phyloP scores from a whole-genome alignment of 352 stramenopile species.

The Phytophthora rubi region DNA sequence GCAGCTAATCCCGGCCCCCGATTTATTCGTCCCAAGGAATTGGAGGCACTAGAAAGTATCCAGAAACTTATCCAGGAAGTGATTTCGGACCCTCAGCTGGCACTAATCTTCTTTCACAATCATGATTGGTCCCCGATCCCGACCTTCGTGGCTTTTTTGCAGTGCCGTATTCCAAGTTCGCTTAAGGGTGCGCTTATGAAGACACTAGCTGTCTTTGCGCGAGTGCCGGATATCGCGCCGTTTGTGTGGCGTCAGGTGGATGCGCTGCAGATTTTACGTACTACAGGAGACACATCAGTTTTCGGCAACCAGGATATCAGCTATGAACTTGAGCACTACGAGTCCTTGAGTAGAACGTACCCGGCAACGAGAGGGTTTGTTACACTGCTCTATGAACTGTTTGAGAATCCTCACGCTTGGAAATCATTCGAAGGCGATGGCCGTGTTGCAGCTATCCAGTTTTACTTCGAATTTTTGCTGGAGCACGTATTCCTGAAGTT shows the following conservation, averaged over 20 bases:
- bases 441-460: slow-evolving; percentile 76
- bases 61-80: slow-evolving; percentile 83
- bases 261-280: slow-evolving; percentile 82
- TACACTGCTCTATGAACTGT: slow-evolving; percentile 74
- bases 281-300: slow-evolving; percentile 60
- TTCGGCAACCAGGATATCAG: slow-evolving; percentile 81
- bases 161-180: slow-evolving; percentile 84
- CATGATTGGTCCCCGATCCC: slow-evolving; percentile 85
- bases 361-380: slow-evolving; percentile 83
- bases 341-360: slow-evolving; percentile 78
- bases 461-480: slow-evolving; percentile 87
- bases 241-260: slow-evolving; percentile 89
- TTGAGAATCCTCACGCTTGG: slow-evolving; percentile 79
- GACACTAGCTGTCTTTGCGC: slow-evolving; percentile 78
- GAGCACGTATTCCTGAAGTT: slow-evolving; percentile 88
- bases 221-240: slow-evolving; percentile 77
- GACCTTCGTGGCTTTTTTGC: slow-evolving; percentile 84
- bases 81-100: slow-evolving; percentile 73
- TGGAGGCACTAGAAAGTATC: slow-evolving; percentile 84
- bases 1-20: slow-evolving; percentile 50
- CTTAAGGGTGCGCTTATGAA: slow-evolving; percentile 89
- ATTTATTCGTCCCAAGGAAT: slow-evolving; percentile 84
- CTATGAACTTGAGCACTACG: slow-evolving; percentile 89
- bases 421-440: slow-evolving; percentile 79
- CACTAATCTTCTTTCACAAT: slow-evolving; percentile 88